Conservation (phyloP, 2,329 filamentous ascomycete species). For the Colletotrichum acutatum region DNA sequence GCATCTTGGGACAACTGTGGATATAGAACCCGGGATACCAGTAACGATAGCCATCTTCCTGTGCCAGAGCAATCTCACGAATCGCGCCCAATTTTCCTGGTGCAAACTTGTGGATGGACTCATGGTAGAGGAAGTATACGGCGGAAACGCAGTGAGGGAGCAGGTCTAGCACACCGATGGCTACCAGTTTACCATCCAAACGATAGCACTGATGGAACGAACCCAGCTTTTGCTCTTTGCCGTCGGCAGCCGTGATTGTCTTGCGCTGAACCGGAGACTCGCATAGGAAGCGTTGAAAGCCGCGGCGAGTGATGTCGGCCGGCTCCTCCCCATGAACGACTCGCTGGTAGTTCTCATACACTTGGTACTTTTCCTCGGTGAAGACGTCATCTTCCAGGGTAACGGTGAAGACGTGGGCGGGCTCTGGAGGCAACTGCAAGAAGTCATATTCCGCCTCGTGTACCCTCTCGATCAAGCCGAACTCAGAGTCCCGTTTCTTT, state of each 20-base stretch:
- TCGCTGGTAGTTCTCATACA: constrained; percentile 81
- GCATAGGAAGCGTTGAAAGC: constrained; percentile 81
- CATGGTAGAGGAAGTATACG: constrained; percentile 86
- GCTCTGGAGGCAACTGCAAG: constrained; percentile 68
- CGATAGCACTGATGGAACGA: constrained; percentile 87
- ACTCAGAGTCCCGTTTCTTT: constrained; percentile 72
- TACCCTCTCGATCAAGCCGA: constrained; percentile 73
- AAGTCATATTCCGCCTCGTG: constrained; percentile 73
- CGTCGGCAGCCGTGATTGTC: constrained; percentile 56
- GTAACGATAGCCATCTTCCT: constrained; percentile 76
- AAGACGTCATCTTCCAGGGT: constrained; percentile 77
- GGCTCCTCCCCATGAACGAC: constrained; percentile 76
- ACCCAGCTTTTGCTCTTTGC: constrained; percentile 68
- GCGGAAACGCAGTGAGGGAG: constrained; percentile 81
- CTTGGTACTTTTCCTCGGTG: constrained; percentile 78
- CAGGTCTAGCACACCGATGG: constrained; percentile 81
- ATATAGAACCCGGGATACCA: constrained; percentile 90
- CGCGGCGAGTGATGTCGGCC: constrained; percentile 65
- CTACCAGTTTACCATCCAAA: constrained; percentile 79
- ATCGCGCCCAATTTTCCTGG: constrained; percentile 83
- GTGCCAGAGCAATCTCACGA: constrained; percentile 76
- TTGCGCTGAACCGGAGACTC: constrained; percentile 70
- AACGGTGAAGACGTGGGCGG: constrained; percentile 75
- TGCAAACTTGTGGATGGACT: constrained; percentile 74
- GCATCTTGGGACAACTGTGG: constrained; percentile 84